Evolutionary conservation across 1,139 yeast species (phyloP), one percentile per base, ranked within the genome.

Genomic region (Pichia sp.): DNA sequence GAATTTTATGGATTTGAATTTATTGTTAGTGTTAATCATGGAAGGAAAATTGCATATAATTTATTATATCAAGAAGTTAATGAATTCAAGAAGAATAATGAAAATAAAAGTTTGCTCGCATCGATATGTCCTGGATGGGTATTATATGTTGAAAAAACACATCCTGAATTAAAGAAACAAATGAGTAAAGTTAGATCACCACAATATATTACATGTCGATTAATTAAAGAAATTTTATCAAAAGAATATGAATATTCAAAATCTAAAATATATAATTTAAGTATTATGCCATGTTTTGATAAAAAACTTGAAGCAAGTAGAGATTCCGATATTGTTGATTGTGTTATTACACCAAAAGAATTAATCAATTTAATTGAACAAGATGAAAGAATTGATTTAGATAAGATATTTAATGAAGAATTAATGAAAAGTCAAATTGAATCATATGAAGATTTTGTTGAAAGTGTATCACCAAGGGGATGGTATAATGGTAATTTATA

Each of bases 221-320:
- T 90, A 37, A 63, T 90, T 43, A 89, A 90, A 61, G 64, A 69
- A 2, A 74, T 92, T 34, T 92, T 98, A 0, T 90, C 97, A 11
- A 82, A 80, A 55, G 98, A 92, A 61, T 67, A 67, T 49, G 61
- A 55, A 30, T 63, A 62, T 46, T 58, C 55, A 20, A 60, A 67
- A 9, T 62, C 64, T 0, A 58, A 74, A 4, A 66, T 87, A 0
- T 94, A 87, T 59, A 97, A 90, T 61, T 66, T 92, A 49, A 76
- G 94, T 12, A 71, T 92, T 28, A 90, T 92, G 97, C 97, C 98
- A 1, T 92, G 97, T 57, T 92, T 92, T 61, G 99, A 92, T 63
- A 92, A 92, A 66, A 92, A 92, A 63, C 71, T 92, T 35, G 99
- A 92, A 65, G 94, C 97, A 33, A 90, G 97, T 2, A 70, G 97